Evolutionary conservation across 2,329 filamentous ascomycete species (phyloP).

Genomic region (Epichloe scottii): DNA sequence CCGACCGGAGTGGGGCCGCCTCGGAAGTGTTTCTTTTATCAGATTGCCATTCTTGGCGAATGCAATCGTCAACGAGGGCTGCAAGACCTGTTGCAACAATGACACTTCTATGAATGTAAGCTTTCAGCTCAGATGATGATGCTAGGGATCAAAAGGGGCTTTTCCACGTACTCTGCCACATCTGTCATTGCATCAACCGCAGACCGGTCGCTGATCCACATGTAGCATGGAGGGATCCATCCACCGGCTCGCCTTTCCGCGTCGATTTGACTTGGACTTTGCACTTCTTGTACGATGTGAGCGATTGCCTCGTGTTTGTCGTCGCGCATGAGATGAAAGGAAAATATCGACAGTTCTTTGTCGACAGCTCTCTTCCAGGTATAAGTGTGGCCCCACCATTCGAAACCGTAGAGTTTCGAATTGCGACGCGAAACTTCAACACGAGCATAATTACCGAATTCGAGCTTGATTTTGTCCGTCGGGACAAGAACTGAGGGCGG

Average conservation of each 20-base stretch:
- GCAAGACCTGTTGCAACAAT: conserved; percentile 84
- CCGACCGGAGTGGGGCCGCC: conserved; percentile 2
- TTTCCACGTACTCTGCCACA: conserved; percentile 63
- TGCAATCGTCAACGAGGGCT: conserved; percentile 80
- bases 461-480: conserved; percentile 73
- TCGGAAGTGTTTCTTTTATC: conserved; percentile 7
- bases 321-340: conserved; percentile 67
- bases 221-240: conserved; percentile 81
- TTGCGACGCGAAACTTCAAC: conserved; percentile 65
- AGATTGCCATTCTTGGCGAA: conserved; percentile 60
- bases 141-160: too few species aligned
- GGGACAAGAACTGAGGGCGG: conserved; percentile 31
- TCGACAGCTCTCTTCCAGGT: conserved; percentile 70
- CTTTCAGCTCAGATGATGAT: neutral
- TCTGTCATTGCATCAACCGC: conserved; percentile 62
- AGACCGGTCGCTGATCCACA: conserved; percentile 73
- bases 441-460: conserved; percentile 96
- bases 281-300: conserved; percentile 70
- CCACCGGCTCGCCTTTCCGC: conserved; percentile 69
- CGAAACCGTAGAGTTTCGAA: conserved; percentile 74
- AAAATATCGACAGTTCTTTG: conserved; percentile 54
- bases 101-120: conserved; percentile 45
- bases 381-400: conserved; percentile 85
- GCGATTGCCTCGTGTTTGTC: conserved; percentile 52
- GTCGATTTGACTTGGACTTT: conserved; percentile 55